Percentiles rank a stretch among this genome's conserved stretches.
Evolutionary conservation across 2,329 filamentous ascomycete genomes (phyloP).

Genomic region (Fusarium nygamai): DNA sequence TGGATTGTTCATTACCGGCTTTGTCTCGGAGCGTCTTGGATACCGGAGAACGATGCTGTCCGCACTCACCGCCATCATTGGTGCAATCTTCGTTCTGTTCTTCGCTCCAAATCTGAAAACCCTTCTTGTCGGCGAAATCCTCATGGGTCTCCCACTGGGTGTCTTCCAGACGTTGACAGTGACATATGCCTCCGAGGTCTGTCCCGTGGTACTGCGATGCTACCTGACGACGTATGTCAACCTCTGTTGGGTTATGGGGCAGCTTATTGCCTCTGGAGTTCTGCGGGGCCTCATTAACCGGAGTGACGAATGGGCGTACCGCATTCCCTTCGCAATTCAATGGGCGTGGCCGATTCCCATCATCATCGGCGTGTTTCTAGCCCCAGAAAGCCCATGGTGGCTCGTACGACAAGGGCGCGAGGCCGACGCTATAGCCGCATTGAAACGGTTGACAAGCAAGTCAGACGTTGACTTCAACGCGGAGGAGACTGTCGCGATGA

Average conservation of each 20-base stretch:
- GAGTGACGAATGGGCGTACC: background rate
- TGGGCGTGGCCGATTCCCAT: background rate
- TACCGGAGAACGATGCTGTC: conserved; percentile 62
- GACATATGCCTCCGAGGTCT: background rate
- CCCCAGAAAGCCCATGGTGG: background rate
- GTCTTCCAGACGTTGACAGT: background rate
- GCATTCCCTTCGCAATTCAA: background rate
- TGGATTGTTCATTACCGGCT: conserved; percentile 31
- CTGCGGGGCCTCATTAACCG: background rate
- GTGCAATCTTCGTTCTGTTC: conserved; percentile 37
- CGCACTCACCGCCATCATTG: conserved; percentile 48
- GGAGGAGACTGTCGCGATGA: conserved; percentile 22
- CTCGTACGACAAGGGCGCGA: background rate
- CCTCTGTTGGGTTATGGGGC: background rate
- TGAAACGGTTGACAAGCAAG: background rate
- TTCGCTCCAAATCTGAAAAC: conserved; percentile 26
- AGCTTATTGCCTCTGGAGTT: background rate
- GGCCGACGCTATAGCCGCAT: background rate
- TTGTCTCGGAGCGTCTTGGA: conserved; percentile 25
- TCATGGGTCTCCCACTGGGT: background rate
- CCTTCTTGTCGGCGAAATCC: conserved; percentile 8
- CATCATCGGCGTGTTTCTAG: background rate
- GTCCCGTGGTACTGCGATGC: background rate
- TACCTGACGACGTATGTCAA: background rate
- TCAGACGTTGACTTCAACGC: conserved; percentile 4